Base-by-base conservation (phyloP, 2,329 filamentous ascomycete genomes). In the Colletotrichum australisinense region DNA sequence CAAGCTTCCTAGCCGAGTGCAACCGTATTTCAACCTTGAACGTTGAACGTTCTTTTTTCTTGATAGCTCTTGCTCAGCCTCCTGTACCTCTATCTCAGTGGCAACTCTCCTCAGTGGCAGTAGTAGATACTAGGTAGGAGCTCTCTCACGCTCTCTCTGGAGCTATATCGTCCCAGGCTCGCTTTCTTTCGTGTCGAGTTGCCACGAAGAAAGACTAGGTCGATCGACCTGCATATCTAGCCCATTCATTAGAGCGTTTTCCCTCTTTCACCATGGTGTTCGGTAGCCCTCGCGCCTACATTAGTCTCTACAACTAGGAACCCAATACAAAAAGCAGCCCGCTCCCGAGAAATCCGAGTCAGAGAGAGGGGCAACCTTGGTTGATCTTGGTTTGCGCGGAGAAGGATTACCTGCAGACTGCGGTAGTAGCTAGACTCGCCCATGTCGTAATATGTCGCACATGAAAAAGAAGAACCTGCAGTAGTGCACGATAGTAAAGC, bases 1-100 rank as follows among this genome's bases (percentile, higher is more conserved):
- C 66, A 53, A 68, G 52, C 58, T 72, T 63, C 19, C 49, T 55
- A 56, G 66, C 58, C 66, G 70, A 60, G 14, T 70, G 59, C 55
- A 60, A 69, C 70, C 32, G 5, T 63, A 26, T 35, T 28, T 35
- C 22, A 35, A 49, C 35, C 49, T 63, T 22, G 65, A n/a, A 32
- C 28, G 52, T 42, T 60, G 22, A 53, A 32, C 35, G 38, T 63
- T 28, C 12, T 52, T 46, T 42, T 19, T 52, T 32, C 24, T 32
- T 22, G 16, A 2, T 49, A 49, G 42, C 42, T 49, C 9, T 22
- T 22, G 19, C 42, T 49, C 42, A 49, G 42, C 42, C 42, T 26
- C 52, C 59, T 55, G 59, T 9, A 26, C 32, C 32, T 35, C 16
- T 16, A 22, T 9, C 53, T 42, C 38, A 49, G 42, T 19, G 19